Base-by-base conservation (phyloP, 768 basidiomycete species). In the Auricularia sp. region DNA sequence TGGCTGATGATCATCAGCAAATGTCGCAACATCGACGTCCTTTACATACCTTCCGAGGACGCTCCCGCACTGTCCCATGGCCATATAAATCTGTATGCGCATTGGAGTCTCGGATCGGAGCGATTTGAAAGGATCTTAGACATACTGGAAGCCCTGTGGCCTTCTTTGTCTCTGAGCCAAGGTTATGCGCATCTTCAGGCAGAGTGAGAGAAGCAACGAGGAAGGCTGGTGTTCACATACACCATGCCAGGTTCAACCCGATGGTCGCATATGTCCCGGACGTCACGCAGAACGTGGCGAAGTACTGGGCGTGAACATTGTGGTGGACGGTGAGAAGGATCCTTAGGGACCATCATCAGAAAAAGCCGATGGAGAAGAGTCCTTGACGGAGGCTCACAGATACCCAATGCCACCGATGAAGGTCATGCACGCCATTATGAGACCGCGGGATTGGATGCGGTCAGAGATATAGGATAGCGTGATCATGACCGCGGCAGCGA, bases 191-290 rank as follows among this genome's bases (percentile, higher is more conserved):
- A 68, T 81, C 86, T 89, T 6, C 36, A 16, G 45, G 61, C 18
- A 47, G 11, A 29, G 16, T 29, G 61, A 21, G 35, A 16, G 54
- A 11, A 3, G 11, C 37, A 21, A 36, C 10, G 21, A 45, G n/a
- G 44, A 36, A 54, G 44, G 8, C 29, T 63, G 36, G 66, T 14
- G 39, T 13, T 63, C 29, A 77, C 85, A 70, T 77, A 87, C 86
- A 89, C 90, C 90, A 91, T 3, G 89, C 87, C 63, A 91, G 85
- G 51, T 83, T 81, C 5, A 89, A 73, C 1, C 88, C 89, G 67
- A 91, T 90, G 1, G 83, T 82, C 0, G 88, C 86, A 68, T 91
- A 92, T 1, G 88, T 91, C 47, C 89, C 89, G 63, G 84, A 82
- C 0, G 86, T 86, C 67, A 92, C 85, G 68, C 87, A 88, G 74